Evolutionary conservation across 1,139 yeast species (phyloP).

Genomic region (Candida tetrigidarum): DNA sequence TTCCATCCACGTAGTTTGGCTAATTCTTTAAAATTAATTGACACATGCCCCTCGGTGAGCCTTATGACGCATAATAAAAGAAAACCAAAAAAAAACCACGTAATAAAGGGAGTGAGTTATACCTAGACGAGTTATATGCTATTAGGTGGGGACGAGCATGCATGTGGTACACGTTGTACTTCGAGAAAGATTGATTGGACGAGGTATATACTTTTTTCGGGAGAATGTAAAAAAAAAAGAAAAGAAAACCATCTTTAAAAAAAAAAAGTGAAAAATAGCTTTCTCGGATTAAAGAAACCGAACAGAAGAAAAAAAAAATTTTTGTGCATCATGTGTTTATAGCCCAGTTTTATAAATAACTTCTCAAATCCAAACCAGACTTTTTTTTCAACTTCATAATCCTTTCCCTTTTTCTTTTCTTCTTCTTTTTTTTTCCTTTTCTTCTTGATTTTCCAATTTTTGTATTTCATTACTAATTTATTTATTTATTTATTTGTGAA

Average conservation of each 20-base stretch:
- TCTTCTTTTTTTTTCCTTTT: background rate
- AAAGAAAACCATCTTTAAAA: too few relatives aligned
- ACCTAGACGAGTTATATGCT: too few relatives aligned
- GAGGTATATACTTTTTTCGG: slow-evolving; percentile 1
- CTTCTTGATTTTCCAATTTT: background rate
- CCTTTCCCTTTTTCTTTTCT: background rate
- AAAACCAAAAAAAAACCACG: too few relatives aligned
- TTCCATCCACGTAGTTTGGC: background rate
- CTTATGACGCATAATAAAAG: too few relatives aligned
- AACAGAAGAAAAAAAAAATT: background rate
- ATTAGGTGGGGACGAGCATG: too few relatives aligned
- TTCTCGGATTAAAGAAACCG: slow-evolving; percentile 1
- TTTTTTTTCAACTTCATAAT: background rate
- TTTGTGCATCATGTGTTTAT: slow-evolving; percentile 1
- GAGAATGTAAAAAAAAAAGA: background rate
- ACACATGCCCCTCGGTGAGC: too few relatives aligned
- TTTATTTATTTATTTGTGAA: slow-evolving; percentile 3
- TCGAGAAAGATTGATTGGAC: background rate
- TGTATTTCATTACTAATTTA: background rate
- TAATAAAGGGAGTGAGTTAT: too few relatives aligned
- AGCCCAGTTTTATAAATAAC: slow-evolving; percentile 4
- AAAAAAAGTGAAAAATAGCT: slow-evolving; percentile 1
- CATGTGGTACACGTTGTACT: background rate
- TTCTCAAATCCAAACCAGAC: background rate
- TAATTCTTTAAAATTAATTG: too few relatives aligned